phyloP scores from a whole-genome alignment of 805 yeast species.

The Myxozyma mucilagina region DNA sequence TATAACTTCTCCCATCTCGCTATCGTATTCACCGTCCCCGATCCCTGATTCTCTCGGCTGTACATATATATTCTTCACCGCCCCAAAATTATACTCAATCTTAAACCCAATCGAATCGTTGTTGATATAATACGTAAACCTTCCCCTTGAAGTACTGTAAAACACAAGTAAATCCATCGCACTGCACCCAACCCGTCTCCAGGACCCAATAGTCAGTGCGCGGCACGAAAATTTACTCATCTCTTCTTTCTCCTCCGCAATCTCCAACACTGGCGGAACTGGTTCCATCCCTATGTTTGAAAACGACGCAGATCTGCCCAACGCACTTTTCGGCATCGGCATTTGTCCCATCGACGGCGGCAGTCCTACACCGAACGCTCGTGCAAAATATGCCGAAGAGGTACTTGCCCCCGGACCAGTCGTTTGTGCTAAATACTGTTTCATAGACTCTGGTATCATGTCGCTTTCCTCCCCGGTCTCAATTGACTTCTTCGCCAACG shows the following conservation, averaged over 20 bases:
- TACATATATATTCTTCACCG: slow-evolving; percentile 22
- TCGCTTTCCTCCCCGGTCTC: slow-evolving; percentile 31
- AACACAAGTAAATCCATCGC: slow-evolving; percentile 27
- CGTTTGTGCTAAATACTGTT: slow-evolving; percentile 25
- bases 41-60: slow-evolving; percentile 2
- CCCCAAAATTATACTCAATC: slow-evolving; percentile 26
- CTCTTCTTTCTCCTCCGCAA: background rate
- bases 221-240: slow-evolving; percentile 18
- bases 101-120: slow-evolving; percentile 28
- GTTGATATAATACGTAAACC: slow-evolving; percentile 29
- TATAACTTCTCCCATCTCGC: slow-evolving; percentile 20
- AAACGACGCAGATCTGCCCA: slow-evolving; percentile 26
- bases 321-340: background rate
- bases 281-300: background rate
- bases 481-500: slow-evolving; percentile 27
- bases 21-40: background rate
- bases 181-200: slow-evolving; percentile 27
- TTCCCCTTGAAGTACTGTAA: slow-evolving; percentile 14
- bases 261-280: too few relatives aligned
- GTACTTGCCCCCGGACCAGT: slow-evolving; percentile 20
- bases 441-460: slow-evolving; percentile 30
- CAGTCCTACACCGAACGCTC: slow-evolving; percentile 20
- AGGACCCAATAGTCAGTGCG: slow-evolving; percentile 27
- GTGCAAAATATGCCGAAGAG: slow-evolving; percentile 25
- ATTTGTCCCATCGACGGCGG: too few relatives aligned